Base-by-base conservation (phyloP, 2,329 filamentous ascomycete species). In the Neurospora sp. region DNA sequence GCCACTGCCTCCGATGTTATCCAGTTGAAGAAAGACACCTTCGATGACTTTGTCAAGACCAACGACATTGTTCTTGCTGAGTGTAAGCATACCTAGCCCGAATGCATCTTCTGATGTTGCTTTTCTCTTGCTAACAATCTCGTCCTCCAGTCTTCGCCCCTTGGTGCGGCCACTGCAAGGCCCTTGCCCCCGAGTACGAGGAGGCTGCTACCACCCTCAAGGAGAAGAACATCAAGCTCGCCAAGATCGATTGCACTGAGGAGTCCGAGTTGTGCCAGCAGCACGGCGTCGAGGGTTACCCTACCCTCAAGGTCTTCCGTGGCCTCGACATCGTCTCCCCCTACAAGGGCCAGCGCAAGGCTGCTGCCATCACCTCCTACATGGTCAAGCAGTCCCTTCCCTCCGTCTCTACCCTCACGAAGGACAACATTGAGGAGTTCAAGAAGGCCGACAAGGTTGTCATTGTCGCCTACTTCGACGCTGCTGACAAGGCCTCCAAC, bases 131-230 rank as follows among this genome's bases (percentile, higher is more conserved):
- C 67, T 69, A 66, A 46, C 69, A 69, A 41, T 33, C 52, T 66
- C 39, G 17, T 12, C 69, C 66, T 6, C 71, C 73, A 93, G 91
- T 97, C 89, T 97, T 92, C 81, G 95, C 95, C 75, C 94, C 95
- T 76, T 97, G 95, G 94, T 97, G 92, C 77, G 95, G 94, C 75
- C 95, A 98, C 87, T 98, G 95, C 91, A 98, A 99, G 87, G 95
- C 95, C 72, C 92, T 99, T 75, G 96, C 92, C 73, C 92, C 92
- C 79, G 92, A 96, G 83, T 96, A 96, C 82, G 92, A 96, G 84
- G 89, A 92, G 81, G 92, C 92, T 68, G 92, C 92, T 67, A 94
- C 92, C 38, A 86, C 88, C 39, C 86, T 96, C 74, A 95, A 94
- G 87, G 91, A 93, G 83, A 96, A 95, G 89, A 87, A 91, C 80